phyloP scores from a whole-genome alignment of 106 monocot species.

The Dactylorhiza incarnata region DNA sequence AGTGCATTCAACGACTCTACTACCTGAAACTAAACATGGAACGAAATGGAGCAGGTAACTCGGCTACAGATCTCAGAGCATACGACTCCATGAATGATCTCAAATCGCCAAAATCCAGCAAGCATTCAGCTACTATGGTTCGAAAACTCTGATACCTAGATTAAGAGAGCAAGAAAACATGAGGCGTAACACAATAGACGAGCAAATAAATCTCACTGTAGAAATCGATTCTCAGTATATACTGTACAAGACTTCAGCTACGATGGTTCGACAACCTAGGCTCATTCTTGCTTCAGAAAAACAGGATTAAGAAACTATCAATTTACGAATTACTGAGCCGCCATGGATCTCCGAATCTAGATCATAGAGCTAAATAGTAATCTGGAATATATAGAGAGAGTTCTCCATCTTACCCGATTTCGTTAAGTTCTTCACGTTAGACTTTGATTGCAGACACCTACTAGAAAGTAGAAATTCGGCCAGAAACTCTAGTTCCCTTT shows the following conservation, averaged over 20 bases:
- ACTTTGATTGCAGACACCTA: background rate
- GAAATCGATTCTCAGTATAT: background rate
- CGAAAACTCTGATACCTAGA: background rate
- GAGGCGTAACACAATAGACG: background rate
- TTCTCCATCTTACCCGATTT: background rate
- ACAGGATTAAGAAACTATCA: background rate
- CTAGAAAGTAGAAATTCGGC: background rate
- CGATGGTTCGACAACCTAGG: background rate
- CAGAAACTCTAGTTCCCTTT: too few species aligned
- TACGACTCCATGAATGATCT: slow-evolving; percentile 33
- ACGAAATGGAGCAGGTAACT: slow-evolving; percentile 47
- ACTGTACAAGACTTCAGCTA: background rate
- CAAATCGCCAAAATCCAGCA: slow-evolving; percentile 14
- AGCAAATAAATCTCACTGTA: background rate
- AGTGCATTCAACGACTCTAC: slow-evolving; percentile 1
- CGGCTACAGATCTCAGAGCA: slow-evolving; percentile 43
- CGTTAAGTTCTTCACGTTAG: background rate
- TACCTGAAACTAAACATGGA: slow-evolving; percentile 60
- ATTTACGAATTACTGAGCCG: background rate
- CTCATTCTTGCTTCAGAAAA: background rate
- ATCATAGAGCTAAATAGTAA: background rate
- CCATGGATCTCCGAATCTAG: background rate
- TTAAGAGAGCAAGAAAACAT: background rate
- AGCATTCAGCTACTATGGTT: background rate
- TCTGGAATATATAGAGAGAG: background rate